A percentile compares a stretch with the other conserved stretches of the same genome.
These are phyloP conservation scores for barley (Hordeum vulgare) DNA, from an alignment of 176 grass and related monocot genomes.

Conservation along the genomic window DNA sequence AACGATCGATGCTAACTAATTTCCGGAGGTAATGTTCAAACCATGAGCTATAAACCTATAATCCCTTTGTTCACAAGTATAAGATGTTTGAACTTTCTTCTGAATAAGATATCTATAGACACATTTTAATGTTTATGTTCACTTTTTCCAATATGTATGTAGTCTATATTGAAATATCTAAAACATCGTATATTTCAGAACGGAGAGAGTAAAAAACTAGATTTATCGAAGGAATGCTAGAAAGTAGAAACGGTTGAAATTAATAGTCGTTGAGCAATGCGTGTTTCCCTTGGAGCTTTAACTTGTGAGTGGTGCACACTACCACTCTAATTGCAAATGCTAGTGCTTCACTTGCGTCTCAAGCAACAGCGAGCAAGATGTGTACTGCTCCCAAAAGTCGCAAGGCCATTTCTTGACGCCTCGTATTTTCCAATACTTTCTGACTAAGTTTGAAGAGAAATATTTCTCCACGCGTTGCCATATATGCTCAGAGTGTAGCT, in stretches of 20 bases:
- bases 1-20: no score
- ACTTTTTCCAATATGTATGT: no score
- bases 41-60: no score
- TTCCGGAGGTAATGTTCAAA: no score
- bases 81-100: no score
- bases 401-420: constrained; percentile 34
- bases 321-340: background rate
- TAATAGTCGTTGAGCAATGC: background rate
- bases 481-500: background rate
- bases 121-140: no score
- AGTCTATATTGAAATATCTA: no score
- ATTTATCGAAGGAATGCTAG: no score
- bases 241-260: background rate
- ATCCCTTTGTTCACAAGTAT: no score
- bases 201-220: no score
- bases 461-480: background rate
- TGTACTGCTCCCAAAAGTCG: background rate
- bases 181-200: no score
- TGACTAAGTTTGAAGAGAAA: background rate
- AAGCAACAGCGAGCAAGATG: constrained; percentile 15
- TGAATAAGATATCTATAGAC: no score
- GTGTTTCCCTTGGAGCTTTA: background rate
- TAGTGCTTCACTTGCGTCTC: background rate
- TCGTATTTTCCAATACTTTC: background rate
- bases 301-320: background rate